phyloP scores from a whole-genome alignment of 2,329 filamentous ascomycete species.

The Drechmeria coniospora region DNA sequence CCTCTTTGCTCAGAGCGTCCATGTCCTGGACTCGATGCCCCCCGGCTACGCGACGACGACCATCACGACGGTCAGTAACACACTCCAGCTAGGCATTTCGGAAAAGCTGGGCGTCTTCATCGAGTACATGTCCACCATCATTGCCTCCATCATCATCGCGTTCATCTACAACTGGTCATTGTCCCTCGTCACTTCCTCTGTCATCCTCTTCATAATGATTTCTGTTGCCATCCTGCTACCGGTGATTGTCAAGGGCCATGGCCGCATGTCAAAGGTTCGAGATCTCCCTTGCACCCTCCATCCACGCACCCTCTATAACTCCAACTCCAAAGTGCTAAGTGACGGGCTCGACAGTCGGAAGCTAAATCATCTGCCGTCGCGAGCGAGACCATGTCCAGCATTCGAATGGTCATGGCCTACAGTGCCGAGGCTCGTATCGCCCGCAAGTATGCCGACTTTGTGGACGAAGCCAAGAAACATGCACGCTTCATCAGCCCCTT shows the following conservation, averaged over 20 bases:
- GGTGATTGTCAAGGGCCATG: constrained; percentile 37
- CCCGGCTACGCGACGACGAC: constrained; percentile 45
- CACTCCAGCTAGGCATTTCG: constrained; percentile 48
- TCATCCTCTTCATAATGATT: constrained; percentile 39
- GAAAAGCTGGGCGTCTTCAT: constrained; percentile 46
- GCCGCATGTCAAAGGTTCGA: constrained; percentile 26
- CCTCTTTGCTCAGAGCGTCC: constrained; percentile 50
- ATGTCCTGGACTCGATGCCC: constrained; percentile 51
- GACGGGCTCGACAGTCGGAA: constrained; percentile 24
- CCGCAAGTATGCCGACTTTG: constrained; percentile 36
- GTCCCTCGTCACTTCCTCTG: constrained; percentile 41
- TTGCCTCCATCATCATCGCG: constrained; percentile 37
- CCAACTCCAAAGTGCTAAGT: not conserved
- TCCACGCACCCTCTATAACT: no score
- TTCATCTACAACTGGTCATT: constrained; percentile 43
- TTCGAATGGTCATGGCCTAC: constrained; percentile 48
- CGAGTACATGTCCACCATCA: constrained; percentile 37
- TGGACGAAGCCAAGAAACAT: constrained; percentile 35
- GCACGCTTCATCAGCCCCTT: constrained; percentile 34
- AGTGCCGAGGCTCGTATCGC: constrained; percentile 41
- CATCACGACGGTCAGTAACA: constrained; percentile 49
- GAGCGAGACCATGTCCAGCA: constrained; percentile 42
- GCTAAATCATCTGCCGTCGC: constrained; percentile 42
- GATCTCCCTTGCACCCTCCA: no score
- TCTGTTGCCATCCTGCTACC: constrained; percentile 34